Conservation (phyloP, 306 rosid species). For the Vigna unguiculata region DNA sequence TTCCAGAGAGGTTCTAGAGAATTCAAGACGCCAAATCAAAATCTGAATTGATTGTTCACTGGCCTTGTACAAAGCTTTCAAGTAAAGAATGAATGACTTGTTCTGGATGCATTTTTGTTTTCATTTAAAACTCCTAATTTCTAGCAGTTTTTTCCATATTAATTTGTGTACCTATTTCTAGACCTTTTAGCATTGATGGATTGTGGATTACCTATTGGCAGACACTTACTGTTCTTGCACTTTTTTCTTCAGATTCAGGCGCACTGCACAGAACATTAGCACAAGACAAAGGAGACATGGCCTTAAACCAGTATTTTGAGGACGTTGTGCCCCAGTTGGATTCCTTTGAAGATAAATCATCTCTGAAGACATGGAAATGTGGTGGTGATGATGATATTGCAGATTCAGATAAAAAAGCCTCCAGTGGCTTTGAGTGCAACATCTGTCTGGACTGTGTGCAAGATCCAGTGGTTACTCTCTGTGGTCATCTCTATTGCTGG, state of each 20-base stretch:
- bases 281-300: slow-evolving; percentile 49
- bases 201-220: slow-evolving; percentile 16
- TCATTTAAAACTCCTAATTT: neutral
- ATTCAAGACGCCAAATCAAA: slow-evolving; percentile 8
- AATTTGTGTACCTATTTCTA: neutral
- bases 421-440: slow-evolving; percentile 83
- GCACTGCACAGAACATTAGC: neutral
- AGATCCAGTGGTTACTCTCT: slow-evolving; percentile 96
- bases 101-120: slow-evolving; percentile 12
- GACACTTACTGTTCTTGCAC: neutral
- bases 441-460: slow-evolving; percentile 81
- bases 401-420: slow-evolving; percentile 49
- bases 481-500: slow-evolving; percentile 99
- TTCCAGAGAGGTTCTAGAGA: slow-evolving; percentile 18
- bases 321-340: slow-evolving; percentile 46
- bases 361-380: slow-evolving; percentile 53
- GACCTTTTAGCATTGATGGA: neutral
- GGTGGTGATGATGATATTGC: slow-evolving; percentile 44
- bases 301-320: slow-evolving; percentile 56
- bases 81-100: slow-evolving; percentile 5
- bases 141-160: neutral
- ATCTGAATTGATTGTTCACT: neutral
- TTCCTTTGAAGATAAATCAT: slow-evolving; percentile 52
- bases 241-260: slow-evolving; percentile 45
- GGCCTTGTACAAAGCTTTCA: slow-evolving; percentile 14